A percentile compares a stretch with the other conserved stretches of the same genome.
Conservation (phyloP, 2,329 filamentous ascomycete species). For the Fusarium beomiforme region DNA sequence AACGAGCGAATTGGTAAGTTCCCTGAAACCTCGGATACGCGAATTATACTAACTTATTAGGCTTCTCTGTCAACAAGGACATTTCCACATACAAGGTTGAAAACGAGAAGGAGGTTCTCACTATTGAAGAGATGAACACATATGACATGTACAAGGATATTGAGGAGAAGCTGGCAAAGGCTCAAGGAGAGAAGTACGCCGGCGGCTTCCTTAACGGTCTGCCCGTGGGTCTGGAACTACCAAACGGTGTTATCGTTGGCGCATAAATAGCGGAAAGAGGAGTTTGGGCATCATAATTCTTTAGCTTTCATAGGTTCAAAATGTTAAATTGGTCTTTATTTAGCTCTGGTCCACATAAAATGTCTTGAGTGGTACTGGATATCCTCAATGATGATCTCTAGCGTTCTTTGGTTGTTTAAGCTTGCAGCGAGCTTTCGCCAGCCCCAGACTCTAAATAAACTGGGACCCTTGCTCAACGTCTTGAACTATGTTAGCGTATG, state of each 20-base stretch:
- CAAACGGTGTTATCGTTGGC: constrained; percentile 56
- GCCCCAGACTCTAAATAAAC: too few relatives aligned
- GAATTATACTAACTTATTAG: constrained; percentile 42
- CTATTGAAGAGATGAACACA: constrained; percentile 75
- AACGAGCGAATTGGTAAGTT: constrained; percentile 67
- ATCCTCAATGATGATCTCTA: not conserved
- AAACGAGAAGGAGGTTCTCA: constrained; percentile 69
- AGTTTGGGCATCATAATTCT: not conserved
- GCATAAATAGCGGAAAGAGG: constrained; percentile 10
- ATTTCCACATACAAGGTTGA: constrained; percentile 69
- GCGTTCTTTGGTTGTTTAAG: not conserved
- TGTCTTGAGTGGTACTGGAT: accelerated
- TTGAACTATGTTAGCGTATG: not conserved
- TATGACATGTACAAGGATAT: constrained; percentile 69
- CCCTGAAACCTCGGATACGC: accelerated
- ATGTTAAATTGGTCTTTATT: not conserved
- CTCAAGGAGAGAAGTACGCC: constrained; percentile 46
- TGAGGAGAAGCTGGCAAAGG: constrained; percentile 57
- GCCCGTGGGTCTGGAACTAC: constrained; percentile 59
- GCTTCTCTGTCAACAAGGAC: constrained; percentile 70
- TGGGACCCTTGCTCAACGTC: not conserved
- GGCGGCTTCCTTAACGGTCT: constrained; percentile 55
- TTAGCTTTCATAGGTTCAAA: not conserved
- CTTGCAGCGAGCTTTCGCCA: not conserved
- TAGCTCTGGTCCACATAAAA: not conserved